phyloP scores from a whole-genome alignment of 176 grass and related monocot species.

The Guadua angustifolia region DNA sequence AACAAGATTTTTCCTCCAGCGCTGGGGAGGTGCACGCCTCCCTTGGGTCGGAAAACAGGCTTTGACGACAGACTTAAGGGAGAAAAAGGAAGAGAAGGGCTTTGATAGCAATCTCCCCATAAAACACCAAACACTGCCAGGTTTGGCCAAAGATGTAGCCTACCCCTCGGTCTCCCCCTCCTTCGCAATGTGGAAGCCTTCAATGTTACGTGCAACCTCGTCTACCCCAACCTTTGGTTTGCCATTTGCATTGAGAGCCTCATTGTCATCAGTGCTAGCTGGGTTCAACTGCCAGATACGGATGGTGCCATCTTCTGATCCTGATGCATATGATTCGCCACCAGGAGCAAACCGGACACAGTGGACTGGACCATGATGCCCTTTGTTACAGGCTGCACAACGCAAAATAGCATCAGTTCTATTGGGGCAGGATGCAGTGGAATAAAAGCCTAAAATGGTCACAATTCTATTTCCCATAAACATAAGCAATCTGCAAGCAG shows the following conservation, averaged over 20 bases:
- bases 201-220: constrained; percentile 74
- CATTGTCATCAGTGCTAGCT: constrained; percentile 59
- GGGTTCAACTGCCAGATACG: constrained; percentile 84
- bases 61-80: neutral
- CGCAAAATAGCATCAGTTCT: neutral
- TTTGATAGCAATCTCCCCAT: constrained; percentile 25
- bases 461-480: neutral
- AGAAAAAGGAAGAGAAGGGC: constrained; percentile 8
- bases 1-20: neutral
- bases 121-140: constrained; percentile 36
- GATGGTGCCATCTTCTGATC: constrained; percentile 95
- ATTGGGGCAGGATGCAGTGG: neutral
- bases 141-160: constrained; percentile 1
- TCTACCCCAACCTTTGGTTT: constrained; percentile 62
- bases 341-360: constrained; percentile 88
- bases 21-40: neutral
- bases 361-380: constrained; percentile 94
- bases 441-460: neutral
- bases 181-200: constrained; percentile 74
- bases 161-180: constrained; percentile 66
- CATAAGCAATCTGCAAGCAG: neutral
- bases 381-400: constrained; percentile 85
- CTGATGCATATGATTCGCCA: constrained; percentile 92
- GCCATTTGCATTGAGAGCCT: constrained; percentile 47
- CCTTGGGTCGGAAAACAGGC: constrained; percentile 20